phyloP scores from a whole-genome alignment of 1,284 basidiomycete genomes.

The Moesziomyces sp. region DNA sequence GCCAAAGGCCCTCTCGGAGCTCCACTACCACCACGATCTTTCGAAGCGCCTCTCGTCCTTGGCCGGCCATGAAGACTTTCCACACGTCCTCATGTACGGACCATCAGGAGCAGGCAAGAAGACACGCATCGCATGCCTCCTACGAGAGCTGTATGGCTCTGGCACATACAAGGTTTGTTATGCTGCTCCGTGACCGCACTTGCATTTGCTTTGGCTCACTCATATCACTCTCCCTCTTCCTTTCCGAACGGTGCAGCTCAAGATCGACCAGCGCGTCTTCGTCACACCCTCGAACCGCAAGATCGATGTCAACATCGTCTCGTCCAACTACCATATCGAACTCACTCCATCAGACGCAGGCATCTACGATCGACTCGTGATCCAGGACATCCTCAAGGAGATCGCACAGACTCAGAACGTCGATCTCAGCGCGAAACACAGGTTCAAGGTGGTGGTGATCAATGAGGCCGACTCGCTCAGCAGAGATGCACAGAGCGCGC shows the following conservation, averaged over 20 bases:
- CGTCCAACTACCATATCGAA: constrained; percentile 94
- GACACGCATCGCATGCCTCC: constrained; percentile 83
- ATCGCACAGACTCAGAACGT: constrained; percentile 99
- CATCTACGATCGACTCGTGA: constrained; percentile 92
- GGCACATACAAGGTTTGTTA: constrained; percentile 87
- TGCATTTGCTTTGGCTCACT: not conserved
- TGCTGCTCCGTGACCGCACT: not conserved
- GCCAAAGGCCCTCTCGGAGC: constrained; percentile 82
- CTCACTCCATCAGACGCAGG: constrained; percentile 98
- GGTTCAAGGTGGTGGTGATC: constrained; percentile 99
- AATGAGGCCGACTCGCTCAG: constrained; percentile 96
- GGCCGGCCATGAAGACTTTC: constrained; percentile 77
- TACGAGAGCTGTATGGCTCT: constrained; percentile 88
- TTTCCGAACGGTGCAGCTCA: constrained; percentile 74
- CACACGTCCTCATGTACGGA: constrained; percentile 97
- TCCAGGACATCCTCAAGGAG: constrained; percentile 97
- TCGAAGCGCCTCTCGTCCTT: constrained; percentile 83
- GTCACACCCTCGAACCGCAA: constrained; percentile 93
- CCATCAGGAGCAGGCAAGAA: constrained; percentile 98
- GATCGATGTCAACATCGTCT: constrained; percentile 92
- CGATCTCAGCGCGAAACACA: constrained; percentile 91
- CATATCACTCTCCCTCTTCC: not conserved
- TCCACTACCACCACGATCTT: constrained; percentile 88
- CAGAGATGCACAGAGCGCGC: constrained; percentile 94
- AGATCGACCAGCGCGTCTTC: constrained; percentile 98